phyloP scores from a whole-genome alignment of 306 rosid species.

The Prunus campanulata region DNA sequence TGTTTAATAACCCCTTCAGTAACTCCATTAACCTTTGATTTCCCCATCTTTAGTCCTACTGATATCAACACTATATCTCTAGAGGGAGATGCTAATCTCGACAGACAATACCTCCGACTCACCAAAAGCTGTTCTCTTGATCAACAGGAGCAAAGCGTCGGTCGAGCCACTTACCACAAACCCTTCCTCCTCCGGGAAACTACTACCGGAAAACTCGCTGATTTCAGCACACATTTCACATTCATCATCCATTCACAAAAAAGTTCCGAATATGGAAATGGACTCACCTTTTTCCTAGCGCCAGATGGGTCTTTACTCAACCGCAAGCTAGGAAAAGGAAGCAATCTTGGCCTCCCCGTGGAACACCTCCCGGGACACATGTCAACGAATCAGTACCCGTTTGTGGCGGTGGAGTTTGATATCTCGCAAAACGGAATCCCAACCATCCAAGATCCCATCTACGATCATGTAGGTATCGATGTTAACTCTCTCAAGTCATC shows the following conservation, averaged over 20 bases:
- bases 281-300: conserved; percentile 38
- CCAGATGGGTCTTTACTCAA: conserved; percentile 12
- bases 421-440: too few relatives aligned
- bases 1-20: background rate
- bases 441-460: too few relatives aligned
- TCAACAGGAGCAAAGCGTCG: background rate
- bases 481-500: too few relatives aligned
- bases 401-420: too few relatives aligned
- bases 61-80: background rate
- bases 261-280: background rate
- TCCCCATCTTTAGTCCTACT: conserved; percentile 1
- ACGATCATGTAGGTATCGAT: too few relatives aligned
- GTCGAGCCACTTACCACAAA: background rate
- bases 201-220: conserved; percentile 23
- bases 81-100: background rate
- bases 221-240: conserved; percentile 36
- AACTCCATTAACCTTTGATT: background rate
- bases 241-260: conserved; percentile 18
- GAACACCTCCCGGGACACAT: too few relatives aligned
- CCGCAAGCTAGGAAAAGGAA: too few relatives aligned
- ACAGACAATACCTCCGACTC: background rate
- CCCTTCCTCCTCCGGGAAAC: conserved; percentile 32
- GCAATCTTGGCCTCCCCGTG: too few relatives aligned
- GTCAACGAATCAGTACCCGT: too few relatives aligned
- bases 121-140: background rate